phyloP scores from a whole-genome alignment of 164 flowering plant genomes.

The Sextonia rubra region DNA sequence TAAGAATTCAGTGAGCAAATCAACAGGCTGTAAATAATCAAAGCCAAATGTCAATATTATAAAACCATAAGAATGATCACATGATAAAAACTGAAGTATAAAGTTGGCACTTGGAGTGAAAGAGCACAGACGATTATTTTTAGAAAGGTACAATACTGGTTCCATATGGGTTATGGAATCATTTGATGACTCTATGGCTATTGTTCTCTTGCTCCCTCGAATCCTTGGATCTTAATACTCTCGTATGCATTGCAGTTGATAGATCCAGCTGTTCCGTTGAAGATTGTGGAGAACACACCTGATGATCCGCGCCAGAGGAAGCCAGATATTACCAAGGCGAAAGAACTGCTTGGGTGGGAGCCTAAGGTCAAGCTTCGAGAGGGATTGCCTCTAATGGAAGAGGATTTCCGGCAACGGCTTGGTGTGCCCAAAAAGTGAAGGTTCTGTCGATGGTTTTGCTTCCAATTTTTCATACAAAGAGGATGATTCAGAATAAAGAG shows the following conservation, averaged over 20 bases:
- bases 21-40: too few relatives aligned
- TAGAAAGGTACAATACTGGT: too few relatives aligned
- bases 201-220: not conserved
- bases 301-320: constrained; percentile 90
- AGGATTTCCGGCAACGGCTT: constrained; percentile 61
- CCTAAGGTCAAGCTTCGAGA: constrained; percentile 66
- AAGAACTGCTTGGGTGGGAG: constrained; percentile 64
- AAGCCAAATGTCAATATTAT: too few relatives aligned
- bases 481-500: too few relatives aligned
- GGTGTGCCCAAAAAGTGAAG: constrained; percentile 42
- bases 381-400: constrained; percentile 74
- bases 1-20: too few relatives aligned
- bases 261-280: constrained; percentile 48
- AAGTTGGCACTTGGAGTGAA: not conserved
- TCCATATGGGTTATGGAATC: not conserved
- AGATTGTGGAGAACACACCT: constrained; percentile 75
- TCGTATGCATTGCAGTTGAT: constrained; percentile 45
- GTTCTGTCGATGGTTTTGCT: not conserved
- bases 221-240: not conserved
- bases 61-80: not conserved
- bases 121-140: not conserved
- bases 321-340: constrained; percentile 73
- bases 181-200: too few relatives aligned
- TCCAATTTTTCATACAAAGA: too few relatives aligned
- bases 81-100: not conserved